A percentile compares a stretch with the other conserved stretches of the same genome.
Evolutionary conservation across 441 rosid genomes (phyloP).

Genomic region (Populus trichocarpa): DNA sequence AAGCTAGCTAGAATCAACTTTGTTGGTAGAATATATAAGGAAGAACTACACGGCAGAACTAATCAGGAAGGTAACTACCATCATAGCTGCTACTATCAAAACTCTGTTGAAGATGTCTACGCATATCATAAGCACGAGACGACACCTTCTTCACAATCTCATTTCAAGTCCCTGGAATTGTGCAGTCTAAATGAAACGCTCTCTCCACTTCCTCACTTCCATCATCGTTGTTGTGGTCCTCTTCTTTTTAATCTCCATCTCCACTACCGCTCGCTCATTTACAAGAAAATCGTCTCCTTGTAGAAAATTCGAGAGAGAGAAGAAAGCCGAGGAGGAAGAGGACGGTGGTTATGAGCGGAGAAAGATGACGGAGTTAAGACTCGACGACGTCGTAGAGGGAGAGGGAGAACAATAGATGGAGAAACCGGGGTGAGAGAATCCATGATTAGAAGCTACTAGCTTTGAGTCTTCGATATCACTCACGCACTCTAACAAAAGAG

Average conservation of each 20-base stretch:
- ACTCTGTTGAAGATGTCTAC: conserved; percentile 76
- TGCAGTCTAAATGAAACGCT: conserved; percentile 91
- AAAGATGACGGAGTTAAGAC: conserved; percentile 33
- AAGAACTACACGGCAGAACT: background rate
- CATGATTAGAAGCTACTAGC: conserved; percentile 29
- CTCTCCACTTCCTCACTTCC: conserved; percentile 61
- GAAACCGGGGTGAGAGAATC: conserved; percentile 64
- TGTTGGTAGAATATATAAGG: background rate
- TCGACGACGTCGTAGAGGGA: conserved; percentile 30
- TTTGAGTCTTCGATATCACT: background rate
- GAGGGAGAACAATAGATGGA: conserved; percentile 62
- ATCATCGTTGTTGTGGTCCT: conserved; percentile 31
- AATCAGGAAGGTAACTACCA: conserved; percentile 35
- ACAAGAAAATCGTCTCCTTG: conserved; percentile 32
- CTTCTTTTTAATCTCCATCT: conserved; percentile 12
- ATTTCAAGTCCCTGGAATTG: conserved; percentile 73
- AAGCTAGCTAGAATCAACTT: background rate
- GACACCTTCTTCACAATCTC: conserved; percentile 86
- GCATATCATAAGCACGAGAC: conserved; percentile 96
- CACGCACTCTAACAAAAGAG: background rate
- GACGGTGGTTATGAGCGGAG: conserved; percentile 1
- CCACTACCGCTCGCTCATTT: conserved; percentile 30
- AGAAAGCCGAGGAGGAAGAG: conserved; percentile 28
- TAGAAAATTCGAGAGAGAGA: conserved; percentile 20
- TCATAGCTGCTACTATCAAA: conserved; percentile 91